Percentiles rank a stretch among this genome's conserved stretches.
phyloP scores from a whole-genome alignment of 2,329 filamentous ascomycete genomes.

The Sporothrix pseudoabietina region DNA sequence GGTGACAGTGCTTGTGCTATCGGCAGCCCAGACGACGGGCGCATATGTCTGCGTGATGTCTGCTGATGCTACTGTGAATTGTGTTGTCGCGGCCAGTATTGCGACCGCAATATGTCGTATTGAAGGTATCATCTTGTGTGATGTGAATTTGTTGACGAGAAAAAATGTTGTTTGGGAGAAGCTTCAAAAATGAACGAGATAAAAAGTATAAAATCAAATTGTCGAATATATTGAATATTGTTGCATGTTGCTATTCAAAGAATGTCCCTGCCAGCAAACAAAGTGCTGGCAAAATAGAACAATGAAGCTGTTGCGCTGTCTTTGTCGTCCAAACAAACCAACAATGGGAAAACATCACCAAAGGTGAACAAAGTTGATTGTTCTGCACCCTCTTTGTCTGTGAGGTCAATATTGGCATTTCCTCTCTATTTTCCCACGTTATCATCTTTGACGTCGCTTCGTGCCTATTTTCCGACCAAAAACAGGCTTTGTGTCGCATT shows the following conservation, averaged over 20 bases:
- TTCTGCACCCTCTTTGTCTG: background rate
- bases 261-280: background rate
- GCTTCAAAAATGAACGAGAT: background rate
- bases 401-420: background rate
- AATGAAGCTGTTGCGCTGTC: background rate
- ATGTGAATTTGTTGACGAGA: background rate
- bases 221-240: background rate
- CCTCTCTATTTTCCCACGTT: background rate
- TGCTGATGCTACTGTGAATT: background rate
- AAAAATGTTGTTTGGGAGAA: background rate
- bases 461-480: background rate
- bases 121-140: constrained; percentile 1
- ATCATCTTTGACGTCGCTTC: constrained; percentile 10
- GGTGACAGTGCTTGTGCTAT: constrained; percentile 41
- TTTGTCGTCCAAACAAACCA: constrained; percentile 8
- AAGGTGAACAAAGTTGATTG: constrained; percentile 7
- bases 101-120: background rate
- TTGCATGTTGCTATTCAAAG: background rate
- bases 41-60: background rate
- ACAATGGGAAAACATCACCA: constrained; percentile 1
- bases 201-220: background rate
- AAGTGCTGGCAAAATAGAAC: background rate
- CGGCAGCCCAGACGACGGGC: background rate
- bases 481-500: constrained; percentile 19
- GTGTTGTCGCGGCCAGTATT: background rate